Conservation (phyloP, 1,284 basidiomycete genomes). For the Sanghuangporus sanghuang region DNA sequence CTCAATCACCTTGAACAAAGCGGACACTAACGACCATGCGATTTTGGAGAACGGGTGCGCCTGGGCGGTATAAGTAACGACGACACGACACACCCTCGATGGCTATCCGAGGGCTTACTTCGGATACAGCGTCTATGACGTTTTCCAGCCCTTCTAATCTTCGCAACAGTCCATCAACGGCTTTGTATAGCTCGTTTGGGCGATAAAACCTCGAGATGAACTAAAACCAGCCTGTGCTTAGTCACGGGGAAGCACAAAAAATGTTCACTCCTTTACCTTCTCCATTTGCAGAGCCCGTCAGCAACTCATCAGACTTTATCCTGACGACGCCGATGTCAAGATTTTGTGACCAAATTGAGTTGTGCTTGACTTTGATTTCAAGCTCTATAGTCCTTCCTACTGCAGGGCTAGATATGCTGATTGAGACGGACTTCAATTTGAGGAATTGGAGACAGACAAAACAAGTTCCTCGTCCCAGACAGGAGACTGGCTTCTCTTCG, state of each 20-base stretch:
- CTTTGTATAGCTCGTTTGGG: neutral
- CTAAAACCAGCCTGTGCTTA: no score
- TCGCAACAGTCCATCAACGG: neutral
- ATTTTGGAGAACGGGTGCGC: neutral
- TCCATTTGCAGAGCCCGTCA: neutral
- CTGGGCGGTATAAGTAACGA: neutral
- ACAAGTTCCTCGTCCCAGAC: neutral
- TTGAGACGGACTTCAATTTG: no score
- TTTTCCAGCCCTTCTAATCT: neutral
- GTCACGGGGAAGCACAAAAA: no score
- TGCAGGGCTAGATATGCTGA: neutral
- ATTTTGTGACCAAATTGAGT: neutral
- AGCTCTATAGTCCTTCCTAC: neutral
- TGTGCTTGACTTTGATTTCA: neutral
- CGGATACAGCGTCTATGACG: neutral
- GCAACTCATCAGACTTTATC: neutral
- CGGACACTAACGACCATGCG: neutral
- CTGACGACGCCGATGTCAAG: neutral
- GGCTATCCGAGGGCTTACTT: neutral
- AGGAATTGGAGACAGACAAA: neutral
- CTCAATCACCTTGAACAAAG: neutral
- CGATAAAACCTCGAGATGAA: no score
- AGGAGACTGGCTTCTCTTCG: neutral
- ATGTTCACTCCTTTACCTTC: neutral
- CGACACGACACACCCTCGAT: neutral